These are phyloP conservation scores for Penicillium tannophilum DNA, from an alignment of 495 filamentous ascomycete species.

Conservation along the genomic window DNA sequence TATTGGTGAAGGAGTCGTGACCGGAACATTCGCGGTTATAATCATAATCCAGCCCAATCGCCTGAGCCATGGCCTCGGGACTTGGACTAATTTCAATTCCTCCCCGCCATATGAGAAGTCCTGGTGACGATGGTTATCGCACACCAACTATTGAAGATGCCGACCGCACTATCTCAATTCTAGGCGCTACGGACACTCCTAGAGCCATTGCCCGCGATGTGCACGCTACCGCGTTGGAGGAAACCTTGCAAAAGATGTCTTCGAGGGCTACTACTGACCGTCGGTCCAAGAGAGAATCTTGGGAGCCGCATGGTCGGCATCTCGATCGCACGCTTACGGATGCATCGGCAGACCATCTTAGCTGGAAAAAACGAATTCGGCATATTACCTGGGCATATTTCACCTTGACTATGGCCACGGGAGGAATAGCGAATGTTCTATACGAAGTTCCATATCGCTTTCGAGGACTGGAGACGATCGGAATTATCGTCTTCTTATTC, in stretches of 20 bases:
- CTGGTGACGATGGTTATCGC: constrained; percentile 51
- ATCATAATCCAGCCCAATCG: neutral
- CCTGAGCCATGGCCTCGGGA: constrained; percentile 24
- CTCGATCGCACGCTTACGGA: constrained; percentile 20
- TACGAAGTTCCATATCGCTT: constrained; percentile 71
- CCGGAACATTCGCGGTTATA: neutral
- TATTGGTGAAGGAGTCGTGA: neutral
- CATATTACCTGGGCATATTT: constrained; percentile 71
- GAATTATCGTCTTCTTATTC: constrained; percentile 72
- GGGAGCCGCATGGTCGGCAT: constrained; percentile 18
- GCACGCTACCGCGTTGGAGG: constrained; percentile 39
- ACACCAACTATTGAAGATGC: constrained; percentile 55
- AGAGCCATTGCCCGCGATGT: constrained; percentile 25
- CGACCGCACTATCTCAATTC: constrained; percentile 29
- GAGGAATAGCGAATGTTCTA: constrained; percentile 79
- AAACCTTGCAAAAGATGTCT: constrained; percentile 24
- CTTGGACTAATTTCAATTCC: constrained; percentile 14
- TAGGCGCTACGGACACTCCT: constrained; percentile 14
- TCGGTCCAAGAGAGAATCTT: constrained; percentile 10
- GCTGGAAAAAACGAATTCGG: constrained; percentile 52
- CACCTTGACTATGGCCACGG: constrained; percentile 80
- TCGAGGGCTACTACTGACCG: constrained; percentile 24
- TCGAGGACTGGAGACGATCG: constrained; percentile 68
- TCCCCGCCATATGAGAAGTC: constrained; percentile 43
- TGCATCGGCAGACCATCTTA: constrained; percentile 25